Evolutionary conservation across 108 stramenopile species (phyloP).

Genomic region (Poteriospumella lacustris): DNA sequence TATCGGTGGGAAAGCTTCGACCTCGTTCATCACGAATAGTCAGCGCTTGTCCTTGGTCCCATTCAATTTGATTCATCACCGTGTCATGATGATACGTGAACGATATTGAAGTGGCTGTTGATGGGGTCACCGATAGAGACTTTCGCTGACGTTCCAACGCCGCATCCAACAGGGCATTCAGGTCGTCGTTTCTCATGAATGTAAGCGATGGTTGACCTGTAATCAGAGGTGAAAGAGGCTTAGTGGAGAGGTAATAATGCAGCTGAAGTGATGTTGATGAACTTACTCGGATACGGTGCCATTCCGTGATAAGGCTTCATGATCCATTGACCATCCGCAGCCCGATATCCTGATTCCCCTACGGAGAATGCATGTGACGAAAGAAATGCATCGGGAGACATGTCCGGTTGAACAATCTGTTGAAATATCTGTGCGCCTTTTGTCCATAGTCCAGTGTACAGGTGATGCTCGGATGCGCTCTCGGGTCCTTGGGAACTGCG

Average conservation of each 20-base stretch:
- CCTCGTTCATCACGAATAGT: background rate
- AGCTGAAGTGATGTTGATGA: background rate
- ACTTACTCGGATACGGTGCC: background rate
- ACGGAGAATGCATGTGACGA: background rate
- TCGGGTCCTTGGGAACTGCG: background rate
- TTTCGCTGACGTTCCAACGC: background rate
- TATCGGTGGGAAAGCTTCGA: background rate
- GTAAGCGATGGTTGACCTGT: background rate
- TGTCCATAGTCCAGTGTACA: background rate
- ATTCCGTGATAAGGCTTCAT: background rate
- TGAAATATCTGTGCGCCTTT: background rate
- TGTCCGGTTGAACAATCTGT: background rate
- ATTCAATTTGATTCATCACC: background rate
- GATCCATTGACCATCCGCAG: background rate
- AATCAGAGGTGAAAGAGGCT: background rate
- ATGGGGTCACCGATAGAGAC: background rate
- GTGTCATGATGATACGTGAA: background rate
- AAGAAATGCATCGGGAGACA: background rate
- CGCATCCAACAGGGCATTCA: background rate
- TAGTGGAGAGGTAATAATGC: background rate
- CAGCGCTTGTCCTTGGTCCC: background rate
- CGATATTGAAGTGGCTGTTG: background rate
- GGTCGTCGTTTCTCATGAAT: background rate
- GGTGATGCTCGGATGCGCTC: background rate
- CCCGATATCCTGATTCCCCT: background rate